Evolutionary conservation across 1,284 basidiomycete species (phyloP).

Genomic region (Apiotrichum porosum): DNA sequence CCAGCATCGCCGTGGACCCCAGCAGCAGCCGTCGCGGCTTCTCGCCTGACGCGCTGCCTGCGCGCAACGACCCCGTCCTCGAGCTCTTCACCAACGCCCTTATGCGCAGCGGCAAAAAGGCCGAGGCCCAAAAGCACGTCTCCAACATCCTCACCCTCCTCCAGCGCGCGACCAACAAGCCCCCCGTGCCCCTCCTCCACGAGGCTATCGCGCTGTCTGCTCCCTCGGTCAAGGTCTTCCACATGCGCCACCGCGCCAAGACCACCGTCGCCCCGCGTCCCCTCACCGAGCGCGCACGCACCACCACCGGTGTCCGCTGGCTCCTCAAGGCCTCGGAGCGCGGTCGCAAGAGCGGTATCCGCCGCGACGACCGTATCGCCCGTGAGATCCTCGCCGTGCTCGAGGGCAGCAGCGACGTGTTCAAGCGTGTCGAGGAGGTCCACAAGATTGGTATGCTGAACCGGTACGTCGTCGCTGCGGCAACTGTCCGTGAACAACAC

Average conservation of each 20-base stretch:
- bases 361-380: conserved; percentile 63
- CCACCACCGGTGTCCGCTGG: conserved; percentile 61
- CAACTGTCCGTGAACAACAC: too few relatives aligned
- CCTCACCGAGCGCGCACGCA: conserved; percentile 71
- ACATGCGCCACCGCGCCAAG: conserved; percentile 59
- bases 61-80: conserved; percentile 69
- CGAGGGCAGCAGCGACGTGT: conserved; percentile 57
- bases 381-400: conserved; percentile 66
- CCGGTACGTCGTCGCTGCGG: conserved; percentile 57
- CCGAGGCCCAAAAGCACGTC: conserved; percentile 59
- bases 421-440: conserved; percentile 58
- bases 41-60: conserved; percentile 54
- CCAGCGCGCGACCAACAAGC: conserved; percentile 66
- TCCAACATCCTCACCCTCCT: conserved; percentile 55
- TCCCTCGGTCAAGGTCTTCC: conserved; percentile 59
- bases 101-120: conserved; percentile 64
- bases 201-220: conserved; percentile 62
- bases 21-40: conserved; percentile 31
- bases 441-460: conserved; percentile 73
- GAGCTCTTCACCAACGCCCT: conserved; percentile 64
- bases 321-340: conserved; percentile 60
- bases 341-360: conserved; percentile 52
- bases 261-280: conserved; percentile 61
- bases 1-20: neutral
- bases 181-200: conserved; percentile 70